Conservation (phyloP, 192 early-diverging fungal species). For the Podila clonocystis region DNA sequence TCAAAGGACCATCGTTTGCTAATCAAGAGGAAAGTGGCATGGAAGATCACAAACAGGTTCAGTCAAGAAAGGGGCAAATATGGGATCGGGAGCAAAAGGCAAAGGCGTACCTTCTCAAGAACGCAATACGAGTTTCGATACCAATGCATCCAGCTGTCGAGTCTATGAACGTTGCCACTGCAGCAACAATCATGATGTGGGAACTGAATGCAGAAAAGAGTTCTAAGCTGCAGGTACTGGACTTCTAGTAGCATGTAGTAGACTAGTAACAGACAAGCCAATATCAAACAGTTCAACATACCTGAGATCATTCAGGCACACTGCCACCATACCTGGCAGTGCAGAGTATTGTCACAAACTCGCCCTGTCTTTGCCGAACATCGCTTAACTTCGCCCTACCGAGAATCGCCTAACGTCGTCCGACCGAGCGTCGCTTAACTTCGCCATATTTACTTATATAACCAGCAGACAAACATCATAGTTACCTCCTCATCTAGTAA, state of each 20-base stretch:
- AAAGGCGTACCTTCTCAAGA: slow-evolving; percentile 20
- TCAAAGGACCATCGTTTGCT: background rate
- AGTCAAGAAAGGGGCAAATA: background rate
- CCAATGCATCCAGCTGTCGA: slow-evolving; percentile 56
- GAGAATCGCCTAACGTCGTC: too few relatives aligned
- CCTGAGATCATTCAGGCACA: too few relatives aligned
- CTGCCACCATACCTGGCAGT: too few relatives aligned
- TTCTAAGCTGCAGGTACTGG: background rate
- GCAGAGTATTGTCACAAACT: too few relatives aligned
- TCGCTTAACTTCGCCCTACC: too few relatives aligned
- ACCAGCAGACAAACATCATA: too few relatives aligned
- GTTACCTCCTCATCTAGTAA: too few relatives aligned
- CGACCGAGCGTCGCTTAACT: too few relatives aligned
- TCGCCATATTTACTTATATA: too few relatives aligned
- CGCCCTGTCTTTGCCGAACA: too few relatives aligned
- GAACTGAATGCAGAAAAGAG: slow-evolving; percentile 43
- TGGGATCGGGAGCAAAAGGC: slow-evolving; percentile 14
- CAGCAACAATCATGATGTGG: slow-evolving; percentile 56
- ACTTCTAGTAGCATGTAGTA: background rate
- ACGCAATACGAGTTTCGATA: slow-evolving; percentile 54
- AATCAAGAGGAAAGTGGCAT: background rate
- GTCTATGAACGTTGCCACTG: slow-evolving; percentile 57
- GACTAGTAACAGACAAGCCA: too few relatives aligned
- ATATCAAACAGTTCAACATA: too few relatives aligned
- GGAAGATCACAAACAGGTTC: background rate